Evolutionary conservation across 495 filamentous ascomycete species (phyloP).

Genomic region (Talaromyces thailandensis): DNA sequence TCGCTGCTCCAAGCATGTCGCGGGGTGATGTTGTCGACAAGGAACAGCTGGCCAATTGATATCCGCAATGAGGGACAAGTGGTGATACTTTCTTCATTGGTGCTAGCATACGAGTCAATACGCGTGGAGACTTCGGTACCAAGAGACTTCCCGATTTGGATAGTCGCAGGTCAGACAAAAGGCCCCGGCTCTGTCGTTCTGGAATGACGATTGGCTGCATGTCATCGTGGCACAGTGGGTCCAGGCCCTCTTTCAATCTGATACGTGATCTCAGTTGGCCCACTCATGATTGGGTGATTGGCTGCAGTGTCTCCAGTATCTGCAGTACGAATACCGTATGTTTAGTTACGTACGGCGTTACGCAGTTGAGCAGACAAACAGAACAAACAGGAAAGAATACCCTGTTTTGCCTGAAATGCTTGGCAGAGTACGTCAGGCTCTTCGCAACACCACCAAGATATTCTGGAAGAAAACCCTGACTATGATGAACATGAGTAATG

Average conservation of each 20-base stretch:
- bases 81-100: background rate
- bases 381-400: background rate
- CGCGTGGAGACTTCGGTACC: background rate
- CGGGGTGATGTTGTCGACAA: background rate
- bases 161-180: background rate
- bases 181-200: background rate
- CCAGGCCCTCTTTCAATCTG: background rate
- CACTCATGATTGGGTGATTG: background rate
- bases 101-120: background rate
- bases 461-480: no score
- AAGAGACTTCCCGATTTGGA: background rate
- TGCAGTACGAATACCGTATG: background rate
- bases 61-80: background rate
- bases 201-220: background rate
- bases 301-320: background rate
- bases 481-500: background rate
- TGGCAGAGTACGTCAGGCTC: background rate
- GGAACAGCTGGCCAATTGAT: background rate
- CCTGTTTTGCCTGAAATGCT: background rate
- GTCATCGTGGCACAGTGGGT: background rate
- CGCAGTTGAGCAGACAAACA: background rate
- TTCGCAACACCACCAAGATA: background rate
- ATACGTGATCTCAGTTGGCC: background rate
- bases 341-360: background rate
- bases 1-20: background rate